phyloP scores from a whole-genome alignment of 768 basidiomycete species.

The Mycena venus region DNA sequence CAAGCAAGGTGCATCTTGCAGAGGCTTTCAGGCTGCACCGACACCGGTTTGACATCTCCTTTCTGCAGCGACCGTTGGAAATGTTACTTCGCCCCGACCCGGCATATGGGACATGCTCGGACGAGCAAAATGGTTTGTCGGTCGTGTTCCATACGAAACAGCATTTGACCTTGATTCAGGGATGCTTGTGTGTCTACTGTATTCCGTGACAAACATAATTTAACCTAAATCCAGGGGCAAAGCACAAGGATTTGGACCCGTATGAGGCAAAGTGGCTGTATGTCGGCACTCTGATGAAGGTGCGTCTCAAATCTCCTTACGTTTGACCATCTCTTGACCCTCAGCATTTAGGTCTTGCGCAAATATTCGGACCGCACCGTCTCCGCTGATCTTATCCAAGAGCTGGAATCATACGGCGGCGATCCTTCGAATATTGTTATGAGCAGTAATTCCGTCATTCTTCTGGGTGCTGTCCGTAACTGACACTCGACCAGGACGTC shows the following conservation, averaged over 20 bases:
- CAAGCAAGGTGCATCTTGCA: constrained; percentile 81
- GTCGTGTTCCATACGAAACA: background rate
- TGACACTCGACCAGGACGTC: constrained; percentile 49
- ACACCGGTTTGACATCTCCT: constrained; percentile 19
- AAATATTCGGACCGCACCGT: constrained; percentile 89
- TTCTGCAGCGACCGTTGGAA: constrained; percentile 87
- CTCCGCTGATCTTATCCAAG: constrained; percentile 80
- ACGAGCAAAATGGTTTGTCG: constrained; percentile 89
- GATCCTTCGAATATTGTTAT: constrained; percentile 74
- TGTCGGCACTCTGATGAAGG: constrained; percentile 90
- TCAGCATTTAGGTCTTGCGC: constrained; percentile 72
- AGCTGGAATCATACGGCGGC: constrained; percentile 82
- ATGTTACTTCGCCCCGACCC: constrained; percentile 83
- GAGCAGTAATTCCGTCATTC: constrained; percentile 65
- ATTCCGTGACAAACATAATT: background rate
- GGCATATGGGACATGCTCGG: constrained; percentile 93
- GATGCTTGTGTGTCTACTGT: constrained; percentile 79
- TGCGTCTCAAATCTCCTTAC: constrained; percentile 43
- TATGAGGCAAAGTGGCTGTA: constrained; percentile 91
- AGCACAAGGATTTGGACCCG: constrained; percentile 85
- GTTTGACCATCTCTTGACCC: background rate
- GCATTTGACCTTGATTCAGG: constrained; percentile 58
- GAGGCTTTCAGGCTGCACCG: background rate
- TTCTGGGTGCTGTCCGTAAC: background rate
- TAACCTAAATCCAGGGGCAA: constrained; percentile 75